Evolutionary conservation across 108 stramenopile species (phyloP), one percentile per base, ranked within the genome.

Genomic region (Mediolabrus comicus): DNA sequence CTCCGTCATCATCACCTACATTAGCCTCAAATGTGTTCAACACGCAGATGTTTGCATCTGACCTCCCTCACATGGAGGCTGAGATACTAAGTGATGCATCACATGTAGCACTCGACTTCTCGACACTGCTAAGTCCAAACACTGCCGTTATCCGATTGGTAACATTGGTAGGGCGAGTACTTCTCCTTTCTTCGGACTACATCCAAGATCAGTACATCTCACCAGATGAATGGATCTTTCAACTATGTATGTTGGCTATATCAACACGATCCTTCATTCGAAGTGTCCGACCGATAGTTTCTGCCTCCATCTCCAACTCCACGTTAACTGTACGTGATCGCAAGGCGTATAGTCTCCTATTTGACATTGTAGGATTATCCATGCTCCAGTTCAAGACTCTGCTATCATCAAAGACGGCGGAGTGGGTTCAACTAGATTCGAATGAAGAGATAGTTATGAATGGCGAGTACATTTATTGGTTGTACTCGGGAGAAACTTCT

Each of bases 91-190:
- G 22, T 26, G 80, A 81, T 46, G 71, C 66, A 7, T 81, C 80
- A 10, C 79, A 80, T 71, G 59, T 81, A 11, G 80, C 80, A 25
- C 63, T 81, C 22, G 80, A 81, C 46, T 60, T 76, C 36, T 41
- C 71, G 2, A 72, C 74, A 4, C 62, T 77, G 49, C 31, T 81
- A 26, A 65, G 49, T 35, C 69, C 69, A n/a, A 52, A 57, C 39
- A 76, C 80, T 4, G 71, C 65, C 5, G 65, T 63, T 74, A 35
- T 76, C 11, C 66, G 80, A 30, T 28, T 81, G 6, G 53, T 53
- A 57, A 72, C 55, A 31, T 75, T 81, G 31, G 28, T 81, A 7
- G 80, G 80, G 1, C 35, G 80, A 34, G 34, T 81, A 8, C 58
- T 75, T 0, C 49, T 76, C 11, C 4, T 81, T 19, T 53, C 75